phyloP scores from a whole-genome alignment of 148 eudicot species.

The Camellia japonica region DNA sequence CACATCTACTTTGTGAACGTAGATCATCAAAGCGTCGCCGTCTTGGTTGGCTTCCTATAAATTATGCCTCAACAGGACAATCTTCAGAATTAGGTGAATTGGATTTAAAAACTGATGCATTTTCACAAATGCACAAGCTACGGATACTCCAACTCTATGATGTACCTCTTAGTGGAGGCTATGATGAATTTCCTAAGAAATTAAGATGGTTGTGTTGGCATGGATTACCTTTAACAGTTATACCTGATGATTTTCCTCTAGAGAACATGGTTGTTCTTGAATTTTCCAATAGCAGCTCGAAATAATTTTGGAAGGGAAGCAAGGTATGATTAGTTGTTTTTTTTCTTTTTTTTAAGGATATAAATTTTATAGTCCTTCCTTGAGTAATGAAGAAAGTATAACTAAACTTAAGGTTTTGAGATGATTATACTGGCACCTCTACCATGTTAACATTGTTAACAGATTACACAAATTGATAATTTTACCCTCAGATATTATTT shows the following conservation, averaged over 20 bases:
- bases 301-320: constrained; percentile 11
- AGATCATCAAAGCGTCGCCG: not conserved
- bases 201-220: constrained; percentile 24
- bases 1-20: not conserved
- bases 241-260: constrained; percentile 14
- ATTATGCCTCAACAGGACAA: not conserved
- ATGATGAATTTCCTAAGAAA: constrained; percentile 13
- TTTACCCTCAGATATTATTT: no score
- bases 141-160: constrained; percentile 17
- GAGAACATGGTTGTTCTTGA: constrained; percentile 24
- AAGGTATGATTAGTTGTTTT: not conserved
- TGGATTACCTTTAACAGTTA: constrained; percentile 14
- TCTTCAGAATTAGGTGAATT: not conserved
- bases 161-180: constrained; percentile 10
- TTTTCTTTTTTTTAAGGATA: not conserved
- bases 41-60: not conserved
- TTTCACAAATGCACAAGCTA: constrained; percentile 15
- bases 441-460: no score
- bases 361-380: no score
- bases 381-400: no score
- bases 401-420: no score
- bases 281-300: constrained; percentile 12
- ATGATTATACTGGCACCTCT: no score
- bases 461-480: no score
- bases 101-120: constrained; percentile 13